These are phyloP conservation scores for Ceratocystis ficicola DNA, from an alignment of 2,329 filamentous ascomycete species.

Conservation along the genomic window DNA sequence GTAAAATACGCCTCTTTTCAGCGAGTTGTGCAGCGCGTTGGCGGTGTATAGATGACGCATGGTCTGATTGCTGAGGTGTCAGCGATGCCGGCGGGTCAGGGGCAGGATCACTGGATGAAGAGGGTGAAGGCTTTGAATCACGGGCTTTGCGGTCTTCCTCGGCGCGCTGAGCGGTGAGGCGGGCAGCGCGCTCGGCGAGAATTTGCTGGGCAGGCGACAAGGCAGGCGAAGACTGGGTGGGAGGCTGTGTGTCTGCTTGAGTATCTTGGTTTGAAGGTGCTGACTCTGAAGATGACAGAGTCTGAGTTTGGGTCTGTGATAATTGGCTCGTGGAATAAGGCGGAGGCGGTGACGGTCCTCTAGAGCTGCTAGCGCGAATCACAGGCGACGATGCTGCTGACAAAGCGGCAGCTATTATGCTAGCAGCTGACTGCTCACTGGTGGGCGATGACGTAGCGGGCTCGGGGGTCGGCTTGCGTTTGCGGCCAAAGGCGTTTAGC, in stretches of 20 bases:
- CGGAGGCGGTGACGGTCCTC: slow-evolving; percentile 22
- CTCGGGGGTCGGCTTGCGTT: slow-evolving; percentile 21
- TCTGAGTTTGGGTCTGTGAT: slow-evolving; percentile 22
- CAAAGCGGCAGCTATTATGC: slow-evolving; percentile 20
- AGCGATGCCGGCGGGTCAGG: slow-evolving; percentile 24
- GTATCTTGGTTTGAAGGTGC: slow-evolving; percentile 16
- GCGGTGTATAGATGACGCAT: slow-evolving; percentile 47
- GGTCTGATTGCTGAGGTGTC: slow-evolving; percentile 30
- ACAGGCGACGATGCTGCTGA: slow-evolving; percentile 24
- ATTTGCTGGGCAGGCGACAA: slow-evolving; percentile 28
- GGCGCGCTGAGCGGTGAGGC: slow-evolving; percentile 33
- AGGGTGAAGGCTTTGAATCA: slow-evolving; percentile 30
- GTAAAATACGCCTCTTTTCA: slow-evolving; percentile 59
- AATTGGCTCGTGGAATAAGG: slow-evolving; percentile 20
- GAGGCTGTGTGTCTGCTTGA: not conserved
- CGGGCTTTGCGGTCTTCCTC: slow-evolving; percentile 17
- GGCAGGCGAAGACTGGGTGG: not conserved
- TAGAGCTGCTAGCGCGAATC: slow-evolving; percentile 19
- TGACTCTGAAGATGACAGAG: slow-evolving; percentile 20
- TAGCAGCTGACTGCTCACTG: slow-evolving; percentile 20
- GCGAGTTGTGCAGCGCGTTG: slow-evolving; percentile 43
- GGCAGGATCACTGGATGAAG: slow-evolving; percentile 23
- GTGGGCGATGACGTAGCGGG: slow-evolving; percentile 15
- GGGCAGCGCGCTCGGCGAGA: slow-evolving; percentile 40
- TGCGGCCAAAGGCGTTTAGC: slow-evolving; percentile 28